Evolutionary conservation across 495 filamentous ascomycete genomes (phyloP), one percentile per base, ranked within the genome.

Genomic region (Amphirosellinia nigrospora): DNA sequence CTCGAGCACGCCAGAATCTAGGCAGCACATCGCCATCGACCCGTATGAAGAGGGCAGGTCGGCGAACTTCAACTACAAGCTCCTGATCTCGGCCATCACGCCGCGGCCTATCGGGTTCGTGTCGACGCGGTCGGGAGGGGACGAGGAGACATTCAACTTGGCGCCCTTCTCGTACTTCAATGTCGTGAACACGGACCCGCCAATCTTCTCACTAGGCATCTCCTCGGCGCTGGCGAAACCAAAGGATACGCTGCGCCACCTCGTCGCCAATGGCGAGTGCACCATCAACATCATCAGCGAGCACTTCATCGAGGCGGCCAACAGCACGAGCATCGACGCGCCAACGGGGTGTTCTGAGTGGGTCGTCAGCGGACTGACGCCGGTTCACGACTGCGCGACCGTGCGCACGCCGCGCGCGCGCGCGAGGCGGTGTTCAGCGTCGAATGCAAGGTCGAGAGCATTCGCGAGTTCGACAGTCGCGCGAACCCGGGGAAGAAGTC

Each of bases 201-300:
- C 96, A 0, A 83, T 97, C 34, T 96, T 98, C 81, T 84, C 86
- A n/a, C 81, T 98, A 21, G 93, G 96, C 8, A 91, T 93, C 76
- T 84, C 86, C 0, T 82, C 83, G 4, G 75, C 84, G 59, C 78
- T 88, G 13, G 84, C 85, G 4, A 66, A 61, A 19, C 79, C 84
- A 71, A 97, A 97, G 78, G 95, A 98, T 75, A 89, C 90, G 23
- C 79, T 96, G 70, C 82, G 81, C 72, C 96, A 97, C 77, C 81
- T 98, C 58, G 72, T 82, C 45, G 90, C 90, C 45, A 89, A 86
- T 0, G 79, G 85, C 38, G 94, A 98, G 81, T 91, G 90, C 79
- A 89, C 90, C 23, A 91, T 98, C 77, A 98, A 96, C 76, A 91
- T 98, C 67, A 91, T 98, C 71, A 89, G 86, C 0, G 94, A 97